Evolutionary conservation across 352 stramenopile species (phyloP).

Genomic region (Pythium inflatum): DNA sequence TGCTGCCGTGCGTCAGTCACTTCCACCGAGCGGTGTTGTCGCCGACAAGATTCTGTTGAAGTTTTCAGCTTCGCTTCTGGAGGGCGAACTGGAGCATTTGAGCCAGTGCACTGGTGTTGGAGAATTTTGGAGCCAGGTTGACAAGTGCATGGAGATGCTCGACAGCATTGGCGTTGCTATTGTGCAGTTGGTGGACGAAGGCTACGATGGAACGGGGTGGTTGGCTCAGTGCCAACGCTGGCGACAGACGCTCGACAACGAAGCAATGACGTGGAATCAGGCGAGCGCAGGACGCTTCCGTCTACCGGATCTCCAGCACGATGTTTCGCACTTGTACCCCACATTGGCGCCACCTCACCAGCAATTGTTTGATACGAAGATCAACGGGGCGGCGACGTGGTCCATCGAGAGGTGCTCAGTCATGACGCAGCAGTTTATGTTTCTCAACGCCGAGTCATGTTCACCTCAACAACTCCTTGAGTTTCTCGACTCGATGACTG

Average conservation of each 20-base stretch:
- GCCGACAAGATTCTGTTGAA: conserved; percentile 44
- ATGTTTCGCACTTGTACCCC: background rate
- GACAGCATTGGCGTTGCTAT: background rate
- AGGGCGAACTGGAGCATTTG: background rate
- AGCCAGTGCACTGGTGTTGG: background rate
- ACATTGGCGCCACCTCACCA: background rate
- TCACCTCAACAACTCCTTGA: background rate
- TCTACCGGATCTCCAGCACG: background rate
- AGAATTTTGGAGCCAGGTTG: conserved; percentile 3
- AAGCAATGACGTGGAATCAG: background rate
- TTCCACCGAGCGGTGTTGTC: conserved; percentile 37
- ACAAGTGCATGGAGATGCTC: conserved; percentile 17
- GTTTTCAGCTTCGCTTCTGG: conserved; percentile 39
- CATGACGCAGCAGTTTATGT: background rate
- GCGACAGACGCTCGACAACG: conserved; percentile 2
- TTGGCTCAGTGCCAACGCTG: conserved; percentile 6
- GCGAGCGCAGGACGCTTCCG: background rate
- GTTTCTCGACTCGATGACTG: conserved; percentile 2
- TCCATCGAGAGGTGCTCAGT: background rate
- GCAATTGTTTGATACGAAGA: background rate
- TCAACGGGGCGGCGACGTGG: background rate
- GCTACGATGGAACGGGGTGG: background rate
- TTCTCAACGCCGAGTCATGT: background rate
- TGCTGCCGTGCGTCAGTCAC: conserved; percentile 37
- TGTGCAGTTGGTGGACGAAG: background rate